Conservation (phyloP, 2,329 filamentous ascomycete genomes). For the Cephalotrichum gorgonifer region DNA sequence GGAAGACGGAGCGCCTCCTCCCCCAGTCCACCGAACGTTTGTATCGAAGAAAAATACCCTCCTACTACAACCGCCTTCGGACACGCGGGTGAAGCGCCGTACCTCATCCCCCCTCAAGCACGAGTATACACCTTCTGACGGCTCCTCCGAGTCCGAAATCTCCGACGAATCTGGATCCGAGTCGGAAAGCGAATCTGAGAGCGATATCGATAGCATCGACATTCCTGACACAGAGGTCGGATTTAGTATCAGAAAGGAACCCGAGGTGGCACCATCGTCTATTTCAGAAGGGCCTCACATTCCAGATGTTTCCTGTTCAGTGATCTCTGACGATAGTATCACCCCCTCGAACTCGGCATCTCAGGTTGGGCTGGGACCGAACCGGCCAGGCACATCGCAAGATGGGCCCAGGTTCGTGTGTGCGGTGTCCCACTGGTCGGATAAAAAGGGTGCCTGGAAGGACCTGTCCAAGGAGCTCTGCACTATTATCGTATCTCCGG, state of each 20-base stretch:
- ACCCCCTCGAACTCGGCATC: constrained; percentile 76
- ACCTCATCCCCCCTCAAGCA: constrained; percentile 93
- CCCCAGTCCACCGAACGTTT: constrained; percentile 40
- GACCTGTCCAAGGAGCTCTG: constrained; percentile 42
- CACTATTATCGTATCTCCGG: constrained; percentile 45
- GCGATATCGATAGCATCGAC: constrained; percentile 44
- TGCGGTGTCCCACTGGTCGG: constrained; percentile 52
- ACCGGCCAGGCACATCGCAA: constrained; percentile 8
- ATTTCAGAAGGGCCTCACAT: constrained; percentile 4
- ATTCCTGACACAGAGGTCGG: constrained; percentile 48
- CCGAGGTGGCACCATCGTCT: not conserved
- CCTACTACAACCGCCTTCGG: not conserved
- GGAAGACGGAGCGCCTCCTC: constrained; percentile 45
- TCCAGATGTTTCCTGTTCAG: constrained; percentile 21
- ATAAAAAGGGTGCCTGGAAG: constrained; percentile 49
- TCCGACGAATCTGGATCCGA: constrained; percentile 40
- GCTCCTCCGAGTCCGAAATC: constrained; percentile 47
- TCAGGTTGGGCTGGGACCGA: constrained; percentile 42
- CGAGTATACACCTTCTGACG: constrained; percentile 81
- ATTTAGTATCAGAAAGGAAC: constrained; percentile 40
- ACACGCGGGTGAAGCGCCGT: constrained; percentile 5
- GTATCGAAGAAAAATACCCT: constrained; percentile 25
- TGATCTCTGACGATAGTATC: constrained; percentile 48
- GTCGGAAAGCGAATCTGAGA: constrained; percentile 38
- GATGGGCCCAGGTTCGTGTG: constrained; percentile 37